phyloP scores from a whole-genome alignment of 164 flowering plant species.

The Cinnamomum micranthum region DNA sequence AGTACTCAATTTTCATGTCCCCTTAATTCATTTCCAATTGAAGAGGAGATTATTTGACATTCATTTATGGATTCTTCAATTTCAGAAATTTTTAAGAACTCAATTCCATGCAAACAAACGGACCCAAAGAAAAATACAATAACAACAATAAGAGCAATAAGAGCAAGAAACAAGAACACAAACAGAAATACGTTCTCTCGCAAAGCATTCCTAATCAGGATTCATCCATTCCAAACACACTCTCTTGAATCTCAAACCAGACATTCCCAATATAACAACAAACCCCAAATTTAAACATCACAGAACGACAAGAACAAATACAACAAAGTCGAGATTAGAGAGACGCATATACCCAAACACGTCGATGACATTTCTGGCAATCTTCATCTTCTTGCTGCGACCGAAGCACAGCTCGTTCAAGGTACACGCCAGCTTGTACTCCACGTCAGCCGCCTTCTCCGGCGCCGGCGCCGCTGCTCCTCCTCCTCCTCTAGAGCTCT shows the following conservation, averaged over 20 bases:
- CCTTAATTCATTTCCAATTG: too few relatives aligned
- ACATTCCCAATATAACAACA: background rate
- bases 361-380: constrained; percentile 36
- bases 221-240: background rate
- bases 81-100: too few relatives aligned
- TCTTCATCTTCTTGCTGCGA: constrained; percentile 56
- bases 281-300: background rate
- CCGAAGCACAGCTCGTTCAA: constrained; percentile 56
- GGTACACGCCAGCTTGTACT: constrained; percentile 46
- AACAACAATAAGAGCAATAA: too few relatives aligned
- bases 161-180: too few relatives aligned
- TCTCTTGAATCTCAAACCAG: background rate
- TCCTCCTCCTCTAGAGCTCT: constrained; percentile 10
- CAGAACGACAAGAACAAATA: background rate
- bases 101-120: too few relatives aligned
- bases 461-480: constrained; percentile 12
- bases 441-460: constrained; percentile 42
- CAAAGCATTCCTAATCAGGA: too few relatives aligned
- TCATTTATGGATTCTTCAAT: too few relatives aligned
- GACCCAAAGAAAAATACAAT: too few relatives aligned
- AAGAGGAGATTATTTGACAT: too few relatives aligned
- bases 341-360: constrained; percentile 18
- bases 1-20: too few relatives aligned
- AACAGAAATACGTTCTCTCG: too few relatives aligned
- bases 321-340: background rate